These are phyloP conservation scores for Yamadazyma insecticola DNA, from an alignment of 805 yeast genomes.

Conservation along the genomic window DNA sequence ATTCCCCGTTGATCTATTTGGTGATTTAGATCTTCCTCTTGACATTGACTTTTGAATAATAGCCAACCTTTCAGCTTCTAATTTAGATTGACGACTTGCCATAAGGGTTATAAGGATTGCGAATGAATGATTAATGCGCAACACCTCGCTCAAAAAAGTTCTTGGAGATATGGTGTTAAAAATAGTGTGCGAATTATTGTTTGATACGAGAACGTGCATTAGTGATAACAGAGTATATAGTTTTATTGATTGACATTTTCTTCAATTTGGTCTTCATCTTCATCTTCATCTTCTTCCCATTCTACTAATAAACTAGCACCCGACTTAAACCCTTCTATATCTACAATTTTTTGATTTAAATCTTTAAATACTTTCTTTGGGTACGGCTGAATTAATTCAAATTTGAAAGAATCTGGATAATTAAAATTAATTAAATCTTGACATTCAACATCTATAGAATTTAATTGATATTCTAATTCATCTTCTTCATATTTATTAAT, in stretches of 20 bases:
- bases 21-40: slow-evolving; percentile 36
- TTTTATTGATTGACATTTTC: too few relatives aligned
- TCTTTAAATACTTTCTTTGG: slow-evolving; percentile 29
- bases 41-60: slow-evolving; percentile 35
- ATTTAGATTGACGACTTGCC: slow-evolving; percentile 32
- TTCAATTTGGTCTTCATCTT: too few relatives aligned
- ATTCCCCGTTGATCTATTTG: slow-evolving; percentile 19
- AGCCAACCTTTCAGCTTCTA: slow-evolving; percentile 40
- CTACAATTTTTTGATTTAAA: slow-evolving; percentile 8
- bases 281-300: too few relatives aligned
- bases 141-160: too few relatives aligned
- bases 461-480: slow-evolving; percentile 11
- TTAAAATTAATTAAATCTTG: slow-evolving; percentile 13
- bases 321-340: slow-evolving; percentile 23
- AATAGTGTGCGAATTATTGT: too few relatives aligned
- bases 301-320: slow-evolving; percentile 39
- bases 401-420: slow-evolving; percentile 22
- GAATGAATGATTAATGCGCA: too few relatives aligned
- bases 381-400: slow-evolving; percentile 39
- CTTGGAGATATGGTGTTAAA: too few relatives aligned
- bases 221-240: too few relatives aligned
- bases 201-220: too few relatives aligned
- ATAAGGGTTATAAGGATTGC: too few relatives aligned
- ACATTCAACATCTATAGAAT: slow-evolving; percentile 5
- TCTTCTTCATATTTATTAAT: slow-evolving; percentile 10